A percentile compares a stretch with the other conserved stretches of the same genome.
These are phyloP conservation scores for Alliaria petiolata DNA, from an alignment of 345 rosid species.

Conservation along the genomic window DNA sequence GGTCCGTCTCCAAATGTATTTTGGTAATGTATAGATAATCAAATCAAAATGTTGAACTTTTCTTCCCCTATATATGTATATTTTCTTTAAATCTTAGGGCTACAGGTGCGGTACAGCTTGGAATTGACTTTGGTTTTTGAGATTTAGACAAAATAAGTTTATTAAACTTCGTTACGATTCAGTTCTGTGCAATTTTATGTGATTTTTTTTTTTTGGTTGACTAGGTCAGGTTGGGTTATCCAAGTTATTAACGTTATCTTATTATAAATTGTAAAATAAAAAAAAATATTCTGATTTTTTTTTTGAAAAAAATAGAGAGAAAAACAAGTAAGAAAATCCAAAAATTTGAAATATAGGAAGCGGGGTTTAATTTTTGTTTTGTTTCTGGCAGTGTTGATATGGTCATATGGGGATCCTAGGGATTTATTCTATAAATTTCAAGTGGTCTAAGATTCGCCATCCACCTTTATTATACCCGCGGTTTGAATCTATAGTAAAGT, in stretches of 20 bases:
- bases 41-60: no score
- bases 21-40: no score
- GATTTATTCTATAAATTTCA: constrained; percentile 9
- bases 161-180: neutral
- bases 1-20: no score
- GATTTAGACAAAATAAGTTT: neutral
- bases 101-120: neutral
- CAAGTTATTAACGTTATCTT: neutral
- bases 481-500: neutral
- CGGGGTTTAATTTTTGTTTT: constrained; percentile 14
- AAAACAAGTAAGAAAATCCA: neutral
- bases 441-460: constrained; percentile 28
- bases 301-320: neutral
- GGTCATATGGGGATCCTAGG: constrained; percentile 6
- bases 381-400: constrained; percentile 13
- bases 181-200: neutral
- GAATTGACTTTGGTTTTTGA: neutral
- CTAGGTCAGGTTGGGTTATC: neutral
- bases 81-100: neutral
- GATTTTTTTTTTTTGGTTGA: no score
- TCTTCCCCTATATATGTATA: no score
- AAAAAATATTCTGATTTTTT: neutral
- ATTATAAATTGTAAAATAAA: neutral
- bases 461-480: neutral
- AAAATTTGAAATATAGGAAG: constrained; percentile 14